Base-by-base conservation (phyloP, 2,329 filamentous ascomycete species). In the Ceratocystis huliohia region DNA sequence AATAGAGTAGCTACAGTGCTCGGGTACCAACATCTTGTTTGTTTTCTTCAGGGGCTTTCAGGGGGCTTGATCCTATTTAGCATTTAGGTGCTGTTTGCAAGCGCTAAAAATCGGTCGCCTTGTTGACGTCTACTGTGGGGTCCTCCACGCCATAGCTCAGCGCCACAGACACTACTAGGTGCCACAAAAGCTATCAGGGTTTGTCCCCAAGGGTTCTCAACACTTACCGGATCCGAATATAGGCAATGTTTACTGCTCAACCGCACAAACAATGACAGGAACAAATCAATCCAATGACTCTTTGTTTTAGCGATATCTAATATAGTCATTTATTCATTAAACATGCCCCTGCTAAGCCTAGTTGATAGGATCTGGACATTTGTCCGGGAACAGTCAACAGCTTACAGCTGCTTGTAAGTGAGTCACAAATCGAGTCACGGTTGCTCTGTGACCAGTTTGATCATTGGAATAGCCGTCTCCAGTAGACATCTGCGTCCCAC, bases 391-490 rank as follows among this genome's bases (percentile, higher is more conserved):
- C n/a, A 22, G 48, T 50, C 48, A 20, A 50, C 22, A n/a, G 48
- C 8, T 41, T 41, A 41, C 10, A 41, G 48, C 48, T 50, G 20
- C 48, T 22, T 50, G 48, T 50, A 25, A 50, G 28, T 57, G 53
- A 57, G 53, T 57, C 53, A 57, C 28, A 28, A 7, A 57, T 28
- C 53, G 25, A 33, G 53, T 57, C 53, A 57, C 53, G 53, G 53
- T n/a, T 33, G 28, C 10, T 33, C 10, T 15, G 37, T 41, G 37
- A 41, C 37, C 37, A 41, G 37, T 41, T 41, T 5, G 13, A 41
- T 10, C 13, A 15, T 13, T 41, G 10, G 37, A 41, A 41, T 13
- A 41, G 10, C 13, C 13, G 3, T 15, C 10, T 41, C 37, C 3
- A 1, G 3, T 41, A 41, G 37, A 13, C 37, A 41, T 8, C 10